Percentiles rank a stretch among this genome's conserved stretches.
Evolutionary conservation across 495 filamentous ascomycete species (phyloP).

Genomic region (Talaromyces wortmannii): DNA sequence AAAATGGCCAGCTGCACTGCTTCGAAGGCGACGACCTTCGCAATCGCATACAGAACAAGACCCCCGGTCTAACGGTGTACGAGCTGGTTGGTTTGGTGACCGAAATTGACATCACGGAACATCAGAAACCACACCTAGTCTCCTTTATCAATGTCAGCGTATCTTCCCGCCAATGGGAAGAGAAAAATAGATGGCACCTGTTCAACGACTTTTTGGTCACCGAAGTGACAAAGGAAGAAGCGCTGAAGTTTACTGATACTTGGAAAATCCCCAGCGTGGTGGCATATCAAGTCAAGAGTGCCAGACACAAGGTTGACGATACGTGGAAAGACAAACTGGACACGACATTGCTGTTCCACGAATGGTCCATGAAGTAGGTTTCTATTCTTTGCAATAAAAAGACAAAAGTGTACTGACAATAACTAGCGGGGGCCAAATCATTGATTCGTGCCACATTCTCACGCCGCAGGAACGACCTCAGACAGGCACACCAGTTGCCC

Average conservation of each 20-base stretch:
- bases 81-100: slow-evolving; percentile 87
- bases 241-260: slow-evolving; percentile 73
- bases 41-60: slow-evolving; percentile 51
- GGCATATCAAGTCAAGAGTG: slow-evolving; percentile 71
- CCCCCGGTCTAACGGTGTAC: slow-evolving; percentile 67
- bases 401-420: slow-evolving; percentile 1
- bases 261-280: slow-evolving; percentile 92
- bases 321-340: slow-evolving; percentile 81
- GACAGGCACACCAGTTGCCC: slow-evolving; percentile 67
- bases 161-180: slow-evolving; percentile 48
- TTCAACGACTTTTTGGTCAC: slow-evolving; percentile 97
- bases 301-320: slow-evolving; percentile 70
- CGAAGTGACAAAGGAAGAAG: slow-evolving; percentile 70
- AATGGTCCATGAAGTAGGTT: slow-evolving; percentile 56
- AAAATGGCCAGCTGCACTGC: slow-evolving; percentile 77
- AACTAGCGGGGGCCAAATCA: slow-evolving; percentile 25
- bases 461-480: slow-evolving; percentile 59
- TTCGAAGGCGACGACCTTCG: slow-evolving; percentile 76
- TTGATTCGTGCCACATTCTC: slow-evolving; percentile 49
- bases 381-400: neutral
- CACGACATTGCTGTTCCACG: slow-evolving; percentile 72
- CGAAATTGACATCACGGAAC: slow-evolving; percentile 76
- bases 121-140: slow-evolving; percentile 85
- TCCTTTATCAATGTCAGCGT: slow-evolving; percentile 83
- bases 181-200: slow-evolving; percentile 72